Conservation (phyloP, 768 basidiomycete species). For the Gymnopilus dilepis region DNA sequence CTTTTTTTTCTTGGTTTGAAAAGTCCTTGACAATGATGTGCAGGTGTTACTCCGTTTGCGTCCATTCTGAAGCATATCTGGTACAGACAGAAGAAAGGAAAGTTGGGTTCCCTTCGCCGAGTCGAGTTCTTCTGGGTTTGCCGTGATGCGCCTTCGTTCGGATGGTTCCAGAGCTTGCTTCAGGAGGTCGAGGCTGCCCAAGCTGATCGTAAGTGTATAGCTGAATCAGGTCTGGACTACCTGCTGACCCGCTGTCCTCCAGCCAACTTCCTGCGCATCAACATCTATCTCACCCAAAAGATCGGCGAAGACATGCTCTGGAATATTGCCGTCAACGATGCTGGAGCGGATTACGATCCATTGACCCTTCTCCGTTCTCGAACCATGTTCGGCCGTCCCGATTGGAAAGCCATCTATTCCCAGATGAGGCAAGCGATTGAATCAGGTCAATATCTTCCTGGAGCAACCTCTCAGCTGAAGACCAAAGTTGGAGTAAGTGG, state of each 20-base stretch:
- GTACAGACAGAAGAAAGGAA: slow-evolving; percentile 85
- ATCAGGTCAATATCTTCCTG: slow-evolving; percentile 79
- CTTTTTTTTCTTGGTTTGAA: neutral
- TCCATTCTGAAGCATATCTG: slow-evolving; percentile 96
- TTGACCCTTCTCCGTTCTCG: slow-evolving; percentile 86
- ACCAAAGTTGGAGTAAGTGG: slow-evolving; percentile 80
- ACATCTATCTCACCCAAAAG: slow-evolving; percentile 89
- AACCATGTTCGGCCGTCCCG: slow-evolving; percentile 91
- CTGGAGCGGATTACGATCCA: slow-evolving; percentile 85
- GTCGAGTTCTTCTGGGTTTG: slow-evolving; percentile 97
- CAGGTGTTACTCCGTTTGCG: slow-evolving; percentile 92
- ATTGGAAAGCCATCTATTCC: slow-evolving; percentile 84
- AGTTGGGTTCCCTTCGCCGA: slow-evolving; percentile 78
- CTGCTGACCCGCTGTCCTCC: neutral
- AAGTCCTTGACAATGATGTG: neutral
- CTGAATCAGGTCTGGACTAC: neutral
- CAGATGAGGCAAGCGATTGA: slow-evolving; percentile 82
- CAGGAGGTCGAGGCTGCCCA: slow-evolving; percentile 90
- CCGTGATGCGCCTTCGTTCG: slow-evolving; percentile 95
- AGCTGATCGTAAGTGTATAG: slow-evolving; percentile 76
- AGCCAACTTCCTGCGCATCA: slow-evolving; percentile 94
- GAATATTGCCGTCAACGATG: slow-evolving; percentile 91
- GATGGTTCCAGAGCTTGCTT: slow-evolving; percentile 93
- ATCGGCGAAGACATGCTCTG: slow-evolving; percentile 86
- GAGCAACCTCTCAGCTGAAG: slow-evolving; percentile 76